Base-by-base conservation (phyloP, 805 yeast species). In the Yarrowia keelungensis region DNA sequence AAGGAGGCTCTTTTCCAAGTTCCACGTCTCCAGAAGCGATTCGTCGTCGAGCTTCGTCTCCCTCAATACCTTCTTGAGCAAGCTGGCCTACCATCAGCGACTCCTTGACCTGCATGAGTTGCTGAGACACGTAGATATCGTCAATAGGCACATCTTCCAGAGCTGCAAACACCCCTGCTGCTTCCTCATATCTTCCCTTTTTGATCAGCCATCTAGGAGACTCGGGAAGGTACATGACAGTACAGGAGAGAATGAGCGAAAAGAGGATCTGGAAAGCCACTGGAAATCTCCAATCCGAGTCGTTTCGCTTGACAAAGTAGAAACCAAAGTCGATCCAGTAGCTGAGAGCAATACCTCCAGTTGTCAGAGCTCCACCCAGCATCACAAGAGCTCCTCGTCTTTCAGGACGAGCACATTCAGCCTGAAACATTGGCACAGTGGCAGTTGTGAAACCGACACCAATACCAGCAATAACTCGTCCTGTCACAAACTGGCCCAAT, bases 391-490 rank as follows among this genome's bases (percentile, higher is more conserved):
- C 79, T 73, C 94, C 94, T 81, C 94, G 84, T 72, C 82, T 83
- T 72, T 84, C 86, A 9, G 91, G 84, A 69, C 84, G 85, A 54
- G 92, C 84, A 79, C 87, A 84, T 78, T 90, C 97, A 0, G 94
- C 84, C 76, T 89, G 93, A 87, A 91, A 90, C 70, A 89, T 89
- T 15, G 96, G 96, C 71, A 89, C 88, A 42, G 92, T 88, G 26
- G 93, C 87, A 16, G 94, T 88, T 76, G 87, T 86, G 76, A 51
- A 51, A 1, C 58, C 58, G 2, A 51, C 58, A 2, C 58, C 58
- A 1, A 51, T 8, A 4, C 58, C 58, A 38, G 58, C 58, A 16
- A 51, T 14, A 2, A 51, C 43, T 36, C 58, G 8, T 16, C 58
- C 58, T 11, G 58, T 38, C 7, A 51, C 16, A 51, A 51, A 51